phyloP scores from a whole-genome alignment of 768 basidiomycete genomes.

The Trichaptum fuscoviolaceum region DNA sequence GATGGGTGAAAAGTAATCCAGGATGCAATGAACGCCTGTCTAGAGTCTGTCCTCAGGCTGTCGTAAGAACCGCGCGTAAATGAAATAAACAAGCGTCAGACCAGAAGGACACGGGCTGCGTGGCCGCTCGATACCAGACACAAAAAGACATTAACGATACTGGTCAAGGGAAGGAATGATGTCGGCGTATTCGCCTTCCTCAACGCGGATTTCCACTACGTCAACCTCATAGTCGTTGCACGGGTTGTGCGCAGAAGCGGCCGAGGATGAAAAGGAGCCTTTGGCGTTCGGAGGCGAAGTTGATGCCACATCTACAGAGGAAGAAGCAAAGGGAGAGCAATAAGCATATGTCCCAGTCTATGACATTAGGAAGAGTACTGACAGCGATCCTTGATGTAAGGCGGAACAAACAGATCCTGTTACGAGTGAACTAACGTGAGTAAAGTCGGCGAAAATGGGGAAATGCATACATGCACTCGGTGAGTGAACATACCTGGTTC shows the following conservation, averaged over 20 bases:
- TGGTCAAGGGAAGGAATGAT: slow-evolving; percentile 51
- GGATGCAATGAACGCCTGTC: background rate
- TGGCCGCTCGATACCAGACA: background rate
- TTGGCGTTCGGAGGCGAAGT: slow-evolving; percentile 72
- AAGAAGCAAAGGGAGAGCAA: slow-evolving; percentile 12
- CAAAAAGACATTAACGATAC: background rate
- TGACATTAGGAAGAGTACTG: slow-evolving; percentile 31
- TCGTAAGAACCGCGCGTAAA: background rate
- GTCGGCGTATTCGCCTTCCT: slow-evolving; percentile 69
- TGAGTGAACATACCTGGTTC: slow-evolving; percentile 63
- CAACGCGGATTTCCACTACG: slow-evolving; percentile 82
- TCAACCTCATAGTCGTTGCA: slow-evolving; percentile 78
- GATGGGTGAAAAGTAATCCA: background rate
- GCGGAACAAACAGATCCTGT: slow-evolving; percentile 81
- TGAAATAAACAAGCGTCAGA: slow-evolving; percentile 1
- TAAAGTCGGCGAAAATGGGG: slow-evolving; percentile 1
- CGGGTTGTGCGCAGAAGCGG: slow-evolving; percentile 60
- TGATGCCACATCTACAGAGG: slow-evolving; percentile 62
- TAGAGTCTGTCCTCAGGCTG: background rate
- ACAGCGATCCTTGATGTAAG: slow-evolving; percentile 90
- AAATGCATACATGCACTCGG: slow-evolving; percentile 6
- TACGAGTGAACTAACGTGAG: background rate
- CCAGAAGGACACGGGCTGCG: background rate
- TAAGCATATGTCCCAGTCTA: slow-evolving; percentile 17
- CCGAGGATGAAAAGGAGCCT: slow-evolving; percentile 63